Evolutionary conservation across 352 stramenopile species (phyloP), one percentile per base, ranked within the genome.

Genomic region (Pythium guiyangense): DNA sequence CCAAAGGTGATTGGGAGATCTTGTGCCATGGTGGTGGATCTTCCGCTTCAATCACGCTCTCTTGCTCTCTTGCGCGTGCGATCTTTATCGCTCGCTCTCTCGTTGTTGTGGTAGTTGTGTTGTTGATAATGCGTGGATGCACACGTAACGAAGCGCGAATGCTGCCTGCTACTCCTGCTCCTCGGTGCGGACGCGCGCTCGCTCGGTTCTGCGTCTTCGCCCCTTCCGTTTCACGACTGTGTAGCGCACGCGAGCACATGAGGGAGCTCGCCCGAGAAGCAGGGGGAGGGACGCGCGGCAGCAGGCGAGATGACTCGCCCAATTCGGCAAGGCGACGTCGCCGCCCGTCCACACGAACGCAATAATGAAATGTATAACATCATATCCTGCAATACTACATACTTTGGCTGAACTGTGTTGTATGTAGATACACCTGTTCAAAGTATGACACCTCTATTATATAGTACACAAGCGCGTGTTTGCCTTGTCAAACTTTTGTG

Each of bases 1-100:
- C 82, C 82, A 68, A 95, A 93, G 44, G 84, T 92, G 64, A 95
- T 95, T 50, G 85, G 85, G 61, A 95, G 80, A 76, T 94, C 85
- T 80, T 92, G 83, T 59, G 83, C 83, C 83, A 92, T 92, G 56
- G 40, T 80, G 49, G 18, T 22, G 48, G 37, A 54, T 56, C 20
- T 59, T 54, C 39, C 31, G 27, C 20, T 53, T 51, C 52, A 59
- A 43, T 57, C 52, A 37, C 31, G 25, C 17, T 22, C 22, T 22
- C 22, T 22, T 22, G 22, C 45, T 14, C 52, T 44, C 63, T 57
- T n/a, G 59, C 17, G 29, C 15, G 29, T 47, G 18, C 53, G 40
- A 34, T 58, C 20, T 25, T 46, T 55, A 12, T 55, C 27, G 29
- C 9, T 52, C 31, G 17, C 54, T 47, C 40, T 29, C 52, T 18